Conservation (phyloP, 164 flowering plant genomes). For the Aristolochia californica region DNA sequence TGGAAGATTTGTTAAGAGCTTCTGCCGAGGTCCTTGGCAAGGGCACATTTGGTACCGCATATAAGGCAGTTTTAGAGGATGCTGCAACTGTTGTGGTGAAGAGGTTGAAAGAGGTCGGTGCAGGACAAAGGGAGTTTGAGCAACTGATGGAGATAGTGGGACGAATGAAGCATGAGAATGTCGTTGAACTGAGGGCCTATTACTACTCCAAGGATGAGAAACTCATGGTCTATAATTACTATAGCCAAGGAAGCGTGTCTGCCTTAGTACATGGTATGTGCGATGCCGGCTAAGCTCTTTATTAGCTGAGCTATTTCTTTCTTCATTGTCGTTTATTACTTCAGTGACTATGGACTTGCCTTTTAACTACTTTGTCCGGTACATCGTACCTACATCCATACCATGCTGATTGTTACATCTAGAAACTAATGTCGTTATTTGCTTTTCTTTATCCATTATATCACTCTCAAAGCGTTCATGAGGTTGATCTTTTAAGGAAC, state of each 20-base stretch:
- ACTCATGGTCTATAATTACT: constrained; percentile 67
- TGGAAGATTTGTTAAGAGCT: constrained; percentile 89
- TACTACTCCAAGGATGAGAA: constrained; percentile 88
- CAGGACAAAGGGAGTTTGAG: constrained; percentile 75
- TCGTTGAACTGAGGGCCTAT: constrained; percentile 61
- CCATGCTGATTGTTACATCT: no score
- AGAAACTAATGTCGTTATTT: no score
- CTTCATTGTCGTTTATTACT: no score
- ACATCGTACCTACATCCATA: no score
- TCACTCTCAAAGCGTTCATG: no score
- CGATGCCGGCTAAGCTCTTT: no score
- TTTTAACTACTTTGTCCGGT: no score
- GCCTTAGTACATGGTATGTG: constrained; percentile 61
- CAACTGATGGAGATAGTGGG: constrained; percentile 87
- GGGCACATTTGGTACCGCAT: constrained; percentile 71
- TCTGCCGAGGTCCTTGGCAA: constrained; percentile 95
- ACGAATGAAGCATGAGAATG: constrained; percentile 62
- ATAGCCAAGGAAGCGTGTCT: constrained; percentile 57
- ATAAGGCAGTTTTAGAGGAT: constrained; percentile 81
- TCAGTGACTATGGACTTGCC: no score
- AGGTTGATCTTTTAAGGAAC: no score
- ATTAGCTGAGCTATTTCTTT: no score
- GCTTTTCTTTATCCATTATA: no score
- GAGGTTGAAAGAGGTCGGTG: constrained; percentile 67
- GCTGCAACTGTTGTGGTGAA: constrained; percentile 68